These are phyloP conservation scores for Berkeleyomyces basicola DNA, from an alignment of 2,329 filamentous ascomycete genomes.

Conservation along the genomic window DNA sequence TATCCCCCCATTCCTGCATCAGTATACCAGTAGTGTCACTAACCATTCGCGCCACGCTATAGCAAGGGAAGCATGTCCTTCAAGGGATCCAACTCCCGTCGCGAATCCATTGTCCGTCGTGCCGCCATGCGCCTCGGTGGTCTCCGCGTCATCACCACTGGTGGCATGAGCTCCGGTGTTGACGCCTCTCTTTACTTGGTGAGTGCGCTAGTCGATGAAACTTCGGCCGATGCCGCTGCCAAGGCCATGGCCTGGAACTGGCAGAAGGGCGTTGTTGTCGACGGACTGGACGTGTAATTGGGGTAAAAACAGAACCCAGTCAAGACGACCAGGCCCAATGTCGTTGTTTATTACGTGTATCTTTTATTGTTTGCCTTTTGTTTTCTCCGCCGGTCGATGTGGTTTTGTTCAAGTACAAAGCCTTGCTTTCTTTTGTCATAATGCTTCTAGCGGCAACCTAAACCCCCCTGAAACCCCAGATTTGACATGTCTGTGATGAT, in stretches of 20 bases:
- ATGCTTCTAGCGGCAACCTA: neutral
- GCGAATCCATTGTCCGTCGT: conserved; percentile 66
- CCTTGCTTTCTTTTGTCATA: neutral
- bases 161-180: conserved; percentile 62
- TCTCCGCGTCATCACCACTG: conserved; percentile 60
- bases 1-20: too few species aligned
- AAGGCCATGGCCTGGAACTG: conserved; percentile 66
- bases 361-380: neutral
- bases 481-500: conserved; percentile 4
- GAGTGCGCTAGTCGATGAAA: conserved; percentile 63
- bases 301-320: conserved; percentile 4
- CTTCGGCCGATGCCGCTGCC: conserved; percentile 59
- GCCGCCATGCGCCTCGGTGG: conserved; percentile 56
- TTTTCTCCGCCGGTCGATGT: neutral
- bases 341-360: neutral
- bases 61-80: conserved; percentile 75
- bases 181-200: conserved; percentile 77
- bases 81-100: conserved; percentile 55
- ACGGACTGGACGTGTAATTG: conserved; percentile 62
- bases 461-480: neutral
- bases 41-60: conserved; percentile 14
- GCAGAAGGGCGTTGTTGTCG: conserved; percentile 71
- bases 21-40: conserved; percentile 13
- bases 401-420: neutral
- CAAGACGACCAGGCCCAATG: neutral